phyloP scores from a whole-genome alignment of 78 protist species.

The Dictyostelium capitatum region DNA sequence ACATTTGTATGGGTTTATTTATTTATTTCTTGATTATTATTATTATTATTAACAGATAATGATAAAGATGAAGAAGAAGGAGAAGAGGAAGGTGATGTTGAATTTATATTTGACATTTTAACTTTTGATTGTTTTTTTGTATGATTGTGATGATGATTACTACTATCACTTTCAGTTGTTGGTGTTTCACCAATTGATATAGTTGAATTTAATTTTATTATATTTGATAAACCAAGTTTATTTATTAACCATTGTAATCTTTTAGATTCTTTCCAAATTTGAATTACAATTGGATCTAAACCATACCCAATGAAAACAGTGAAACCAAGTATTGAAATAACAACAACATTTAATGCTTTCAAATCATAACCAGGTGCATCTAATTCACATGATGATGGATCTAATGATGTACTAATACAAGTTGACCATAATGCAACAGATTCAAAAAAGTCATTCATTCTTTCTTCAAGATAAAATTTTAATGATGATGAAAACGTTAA shows the following conservation, averaged over 20 bases:
- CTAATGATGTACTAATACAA: background rate
- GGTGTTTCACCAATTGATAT: background rate
- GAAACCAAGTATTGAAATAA: constrained; percentile 20
- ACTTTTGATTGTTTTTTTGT: background rate
- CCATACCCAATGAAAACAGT: constrained; percentile 39
- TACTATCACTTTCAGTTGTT: background rate
- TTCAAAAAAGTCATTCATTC: background rate
- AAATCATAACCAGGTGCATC: constrained; percentile 39
- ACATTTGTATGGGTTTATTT: too few species aligned
- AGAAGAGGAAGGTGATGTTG: background rate
- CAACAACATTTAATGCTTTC: constrained; percentile 5
- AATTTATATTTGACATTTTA: background rate
- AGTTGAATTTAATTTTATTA: background rate
- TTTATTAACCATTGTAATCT: background rate
- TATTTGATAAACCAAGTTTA: background rate
- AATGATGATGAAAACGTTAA: constrained; percentile 21
- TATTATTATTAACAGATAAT: too few species aligned
- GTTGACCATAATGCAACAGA: background rate
- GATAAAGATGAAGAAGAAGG: too few species aligned
- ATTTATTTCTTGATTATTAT: too few species aligned
- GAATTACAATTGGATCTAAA: constrained; percentile 13
- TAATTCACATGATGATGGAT: constrained; percentile 22
- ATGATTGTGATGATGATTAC: too few species aligned
- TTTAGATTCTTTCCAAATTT: constrained; percentile 5
- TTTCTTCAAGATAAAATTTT: constrained; percentile 20